A percentile compares a stretch with the other conserved stretches of the same genome.
Conservation (phyloP, 257 asterid genomes). For the Capsicum baccatum region DNA sequence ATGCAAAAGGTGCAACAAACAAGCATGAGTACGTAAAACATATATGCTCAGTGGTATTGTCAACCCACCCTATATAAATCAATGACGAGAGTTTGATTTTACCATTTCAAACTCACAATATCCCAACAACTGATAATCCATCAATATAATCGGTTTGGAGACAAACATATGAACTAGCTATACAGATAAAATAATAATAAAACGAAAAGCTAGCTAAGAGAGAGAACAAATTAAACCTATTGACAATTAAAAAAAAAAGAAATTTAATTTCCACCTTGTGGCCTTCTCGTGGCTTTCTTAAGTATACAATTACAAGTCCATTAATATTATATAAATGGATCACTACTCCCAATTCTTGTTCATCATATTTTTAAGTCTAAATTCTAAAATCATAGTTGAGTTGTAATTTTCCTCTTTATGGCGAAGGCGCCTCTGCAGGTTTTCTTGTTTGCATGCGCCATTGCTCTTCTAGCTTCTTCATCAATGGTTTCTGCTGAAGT, state of each 20-base stretch:
- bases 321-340: neutral
- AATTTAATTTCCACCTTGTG: neutral
- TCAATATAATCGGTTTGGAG: no score
- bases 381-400: neutral
- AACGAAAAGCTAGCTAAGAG: neutral
- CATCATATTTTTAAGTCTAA: neutral
- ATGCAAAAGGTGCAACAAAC: no score
- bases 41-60: no score
- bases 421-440: neutral
- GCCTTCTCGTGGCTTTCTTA: neutral
- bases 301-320: neutral
- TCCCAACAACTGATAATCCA: no score
- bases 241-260: neutral
- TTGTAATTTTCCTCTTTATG: neutral
- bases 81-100: no score
- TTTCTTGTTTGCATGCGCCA: conserved; percentile 28
- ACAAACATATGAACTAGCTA: no score
- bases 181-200: neutral
- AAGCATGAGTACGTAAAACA: no score
- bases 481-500: conserved; percentile 21
- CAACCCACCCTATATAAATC: no score
- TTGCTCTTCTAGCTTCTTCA: conserved; percentile 20
- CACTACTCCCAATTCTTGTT: neutral
- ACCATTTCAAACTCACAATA: no score
- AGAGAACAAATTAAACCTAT: neutral